Evolutionary conservation across 2,329 filamentous ascomycete genomes (phyloP), one percentile per base, ranked within the genome.

Genomic region (Fusarium mexicanum): DNA sequence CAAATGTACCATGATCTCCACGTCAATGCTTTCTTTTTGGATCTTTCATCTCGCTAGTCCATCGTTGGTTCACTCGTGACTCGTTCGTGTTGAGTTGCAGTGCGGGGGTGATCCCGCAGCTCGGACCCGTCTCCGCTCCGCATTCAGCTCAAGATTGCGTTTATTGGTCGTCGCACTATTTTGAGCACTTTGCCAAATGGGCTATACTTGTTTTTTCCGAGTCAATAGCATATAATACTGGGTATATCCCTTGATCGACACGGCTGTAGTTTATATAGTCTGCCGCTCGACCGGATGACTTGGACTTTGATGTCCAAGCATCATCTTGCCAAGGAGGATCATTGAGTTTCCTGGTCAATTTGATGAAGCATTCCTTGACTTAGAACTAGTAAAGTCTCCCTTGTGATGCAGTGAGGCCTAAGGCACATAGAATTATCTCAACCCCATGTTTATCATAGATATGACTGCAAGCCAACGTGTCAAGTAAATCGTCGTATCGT

Each of bases 41-140:
- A n/a, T 33, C 31, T 29, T 16, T 31, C 33, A 38, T 38, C 24
- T 38, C 12, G 20, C 20, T 51, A n/a, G 18, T 18, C 11, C 13
- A 37, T 22, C 26, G 6, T 17, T 12, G n/a, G 6, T 18, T 33
- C 47, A 18, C 46, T 48, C 9, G 29, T 48, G 46, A 48, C 46
- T 60, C 37, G 38, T 31, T 62, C 24, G 10, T 38, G 24, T 24
- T 20, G 38, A 69, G 50, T 40, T 44, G 38, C n/a, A 44, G 35
- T 70, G 67, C 67, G 67, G 67, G 59, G 67, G 40, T 26, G 47
- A 54, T 60, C 66, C 67, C 61, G 67, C 62, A 71, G 43, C 24
- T 40, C 54, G 67, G 67, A 44, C 41, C 66, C 46, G 46, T 40
- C 60, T 66, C 67, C 60, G 67, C 66, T 66, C 67, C 60, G 67